phyloP scores from a whole-genome alignment of 192 early-diverging fungal species.

The Backusella liffmaniae region DNA sequence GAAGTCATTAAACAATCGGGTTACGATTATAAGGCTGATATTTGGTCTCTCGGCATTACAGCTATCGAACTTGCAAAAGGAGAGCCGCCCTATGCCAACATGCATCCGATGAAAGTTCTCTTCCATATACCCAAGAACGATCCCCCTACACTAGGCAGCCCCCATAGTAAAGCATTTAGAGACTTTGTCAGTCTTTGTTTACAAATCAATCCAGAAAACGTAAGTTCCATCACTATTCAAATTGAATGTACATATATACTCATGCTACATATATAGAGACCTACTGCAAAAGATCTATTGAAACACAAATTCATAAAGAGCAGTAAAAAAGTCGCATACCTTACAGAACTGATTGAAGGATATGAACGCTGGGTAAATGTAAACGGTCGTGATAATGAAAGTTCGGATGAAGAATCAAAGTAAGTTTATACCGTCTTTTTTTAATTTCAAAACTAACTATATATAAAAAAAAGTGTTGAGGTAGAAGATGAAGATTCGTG shows the following conservation, averaged over 20 bases:
- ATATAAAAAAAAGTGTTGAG: constrained; percentile 25
- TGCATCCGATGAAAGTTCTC: constrained; percentile 94
- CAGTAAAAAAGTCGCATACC: constrained; percentile 80
- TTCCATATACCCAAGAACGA: constrained; percentile 91
- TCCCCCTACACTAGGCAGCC: constrained; percentile 77
- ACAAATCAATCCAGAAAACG: constrained; percentile 78
- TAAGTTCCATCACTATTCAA: constrained; percentile 32
- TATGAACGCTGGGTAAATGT: constrained; percentile 77
- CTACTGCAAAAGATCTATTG: constrained; percentile 83
- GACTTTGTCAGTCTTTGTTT: constrained; percentile 89
- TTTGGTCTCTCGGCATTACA: constrained; percentile 97
- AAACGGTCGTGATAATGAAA: constrained; percentile 48
- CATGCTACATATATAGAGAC: constrained; percentile 53
- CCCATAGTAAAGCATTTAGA: constrained; percentile 80
- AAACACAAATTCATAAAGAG: constrained; percentile 85
- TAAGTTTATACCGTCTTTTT: constrained; percentile 16
- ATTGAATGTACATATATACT: background rate
- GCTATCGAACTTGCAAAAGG: constrained; percentile 95
- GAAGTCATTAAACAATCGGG: constrained; percentile 94
- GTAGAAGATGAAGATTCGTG: constrained; percentile 43
- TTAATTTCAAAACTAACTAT: background rate
- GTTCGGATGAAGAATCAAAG: constrained; percentile 46
- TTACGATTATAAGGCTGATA: constrained; percentile 96
- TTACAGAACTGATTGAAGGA: constrained; percentile 82
- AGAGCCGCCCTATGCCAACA: constrained; percentile 87